Evolutionary conservation across 352 stramenopile genomes (phyloP), one percentile per base, ranked within the genome.

Genomic region (Pythium oligandrum): DNA sequence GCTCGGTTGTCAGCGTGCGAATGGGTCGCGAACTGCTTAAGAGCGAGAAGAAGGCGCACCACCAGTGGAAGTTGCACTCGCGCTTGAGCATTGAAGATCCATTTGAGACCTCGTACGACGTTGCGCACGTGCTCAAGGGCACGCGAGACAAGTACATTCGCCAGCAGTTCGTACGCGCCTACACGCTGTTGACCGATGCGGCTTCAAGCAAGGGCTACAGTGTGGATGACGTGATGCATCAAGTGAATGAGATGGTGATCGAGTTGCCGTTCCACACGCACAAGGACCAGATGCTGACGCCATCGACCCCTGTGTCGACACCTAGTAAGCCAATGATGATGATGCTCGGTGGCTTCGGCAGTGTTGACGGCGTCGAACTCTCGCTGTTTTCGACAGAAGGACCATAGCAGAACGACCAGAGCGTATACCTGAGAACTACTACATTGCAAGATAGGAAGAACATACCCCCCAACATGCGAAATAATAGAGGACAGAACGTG

Each of bases 41-140:
- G 51, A 80, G 81, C 17, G 83, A 91, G 56, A 93, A 93, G 52
- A 79, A 79, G 31, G 64, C 66, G 35, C 66, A 70, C 26, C 64
- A 63, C 46, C 66, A 90, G 47, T 93, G 83, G 83, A 82, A 81
- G 38, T 73, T 88, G 43, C 84, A 88, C 54, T 86, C 77, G 48
- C 77, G 83, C 0, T 46, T 93, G 55, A 89, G 78, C 46, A 98
- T 99, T 53, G 97, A 99, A 82, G 97, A 99, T 71, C 97, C 97
- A 2, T 99, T 99, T 72, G 97, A 99, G 64, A 95, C 84, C 3
- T 96, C 90, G 64, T 99, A 99, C 69, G 92, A 99, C 66, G 95
- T 99, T 43, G 95, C 94, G 5, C 96, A 99, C 67, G 96, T 99
- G 17, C 75, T 99, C 11, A 97, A 97, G 52, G 79, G 86, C 31